phyloP scores from a whole-genome alignment of 2,329 filamentous ascomycete species.

The Aspergillus sp. region DNA sequence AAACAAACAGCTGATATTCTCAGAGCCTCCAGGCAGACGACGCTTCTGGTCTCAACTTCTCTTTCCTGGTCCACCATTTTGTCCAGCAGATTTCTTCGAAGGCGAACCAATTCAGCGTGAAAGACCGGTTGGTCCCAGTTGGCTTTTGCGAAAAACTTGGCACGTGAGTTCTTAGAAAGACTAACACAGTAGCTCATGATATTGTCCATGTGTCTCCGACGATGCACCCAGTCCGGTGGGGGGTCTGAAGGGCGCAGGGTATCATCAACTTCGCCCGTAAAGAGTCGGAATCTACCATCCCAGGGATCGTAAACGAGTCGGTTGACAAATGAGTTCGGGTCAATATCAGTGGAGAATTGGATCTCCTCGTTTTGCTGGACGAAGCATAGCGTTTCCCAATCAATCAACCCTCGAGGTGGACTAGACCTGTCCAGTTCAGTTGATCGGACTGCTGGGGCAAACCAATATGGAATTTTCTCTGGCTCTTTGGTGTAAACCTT shows the following conservation, averaged over 20 bases:
- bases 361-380: conserved; percentile 37
- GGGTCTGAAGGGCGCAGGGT: conserved; percentile 26
- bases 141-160: conserved; percentile 44
- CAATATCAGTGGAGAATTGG: conserved; percentile 40
- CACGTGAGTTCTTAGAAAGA: conserved; percentile 57
- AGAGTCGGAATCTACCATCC: conserved; percentile 54
- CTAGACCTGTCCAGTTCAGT: conserved; percentile 2
- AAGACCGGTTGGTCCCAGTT: conserved; percentile 72
- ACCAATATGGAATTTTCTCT: conserved; percentile 70
- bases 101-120: conserved; percentile 63
- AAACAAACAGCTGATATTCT: conserved; percentile 64
- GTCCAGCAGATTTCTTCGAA: conserved; percentile 79
- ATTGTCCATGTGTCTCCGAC: conserved; percentile 46
- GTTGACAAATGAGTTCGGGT: conserved; percentile 36
- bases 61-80: conserved; percentile 49
- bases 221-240: conserved; percentile 26
- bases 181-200: conserved; percentile 83
- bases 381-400: conserved; percentile 34
- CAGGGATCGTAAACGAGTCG: conserved; percentile 52
- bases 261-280: conserved; percentile 35
- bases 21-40: conserved; percentile 69
- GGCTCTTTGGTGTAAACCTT: conserved; percentile 66
- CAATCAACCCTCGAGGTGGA: conserved; percentile 30
- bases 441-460: conserved; percentile 53
- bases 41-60: conserved; percentile 49